Conservation (phyloP, 2,329 filamentous ascomycete genomes). For the Mycosphaerelloides madeirae region DNA sequence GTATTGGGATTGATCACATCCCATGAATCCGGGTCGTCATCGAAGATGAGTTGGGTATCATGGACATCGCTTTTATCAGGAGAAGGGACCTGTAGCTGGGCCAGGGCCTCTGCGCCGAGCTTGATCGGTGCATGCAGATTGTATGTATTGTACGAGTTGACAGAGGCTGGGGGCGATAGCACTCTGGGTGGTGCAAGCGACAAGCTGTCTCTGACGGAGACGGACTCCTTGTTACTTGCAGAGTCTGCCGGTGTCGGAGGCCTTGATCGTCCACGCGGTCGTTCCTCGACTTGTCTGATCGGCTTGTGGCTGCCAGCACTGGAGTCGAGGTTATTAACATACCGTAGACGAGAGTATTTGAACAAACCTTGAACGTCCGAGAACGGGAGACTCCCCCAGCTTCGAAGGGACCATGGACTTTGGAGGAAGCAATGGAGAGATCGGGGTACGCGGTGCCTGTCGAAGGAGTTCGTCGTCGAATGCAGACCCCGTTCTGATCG, state of each 20-base stretch:
- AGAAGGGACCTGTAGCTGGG: slow-evolving; percentile 7
- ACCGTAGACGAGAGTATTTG: slow-evolving; percentile 3
- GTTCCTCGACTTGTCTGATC: background rate
- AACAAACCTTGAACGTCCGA: slow-evolving; percentile 4
- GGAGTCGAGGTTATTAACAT: background rate
- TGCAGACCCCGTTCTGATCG: slow-evolving; percentile 3
- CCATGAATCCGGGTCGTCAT: slow-evolving; percentile 14
- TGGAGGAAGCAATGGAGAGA: slow-evolving; percentile 1
- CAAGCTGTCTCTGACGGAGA: background rate
- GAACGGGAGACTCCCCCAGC: too few relatives aligned
- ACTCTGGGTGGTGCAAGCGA: background rate
- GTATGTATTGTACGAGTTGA: slow-evolving; percentile 3
- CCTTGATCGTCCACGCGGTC: background rate
- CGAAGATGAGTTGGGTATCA: slow-evolving; percentile 6
- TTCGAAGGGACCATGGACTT: too few relatives aligned
- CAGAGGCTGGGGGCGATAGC: slow-evolving; percentile 4
- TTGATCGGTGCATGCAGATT: background rate
- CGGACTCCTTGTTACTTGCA: background rate
- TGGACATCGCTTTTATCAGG: slow-evolving; percentile 7
- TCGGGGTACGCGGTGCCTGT: slow-evolving; percentile 1
- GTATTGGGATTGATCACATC: slow-evolving; percentile 11
- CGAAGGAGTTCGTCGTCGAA: slow-evolving; percentile 11
- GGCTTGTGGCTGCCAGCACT: background rate
- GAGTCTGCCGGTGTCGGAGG: slow-evolving; percentile 6
- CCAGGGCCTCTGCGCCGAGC: slow-evolving; percentile 7